Conservation (phyloP, 1,284 basidiomycete genomes). For the Austroboletus olivaceoglutinosus region DNA sequence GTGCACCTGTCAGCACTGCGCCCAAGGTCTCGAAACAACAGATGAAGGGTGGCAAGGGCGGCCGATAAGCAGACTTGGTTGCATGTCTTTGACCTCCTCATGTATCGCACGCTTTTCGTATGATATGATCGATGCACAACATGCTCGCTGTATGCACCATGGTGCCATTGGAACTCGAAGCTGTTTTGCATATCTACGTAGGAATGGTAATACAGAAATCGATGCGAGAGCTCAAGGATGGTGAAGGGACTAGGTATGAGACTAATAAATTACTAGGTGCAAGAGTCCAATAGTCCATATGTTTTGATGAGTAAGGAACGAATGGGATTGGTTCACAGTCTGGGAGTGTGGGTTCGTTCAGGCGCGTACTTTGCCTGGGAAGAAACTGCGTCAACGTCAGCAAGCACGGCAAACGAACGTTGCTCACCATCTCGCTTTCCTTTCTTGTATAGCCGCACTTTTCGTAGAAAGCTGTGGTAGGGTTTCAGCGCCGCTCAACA, state of each 20-base stretch:
- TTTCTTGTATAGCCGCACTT: constrained; percentile 92
- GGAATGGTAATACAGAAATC: constrained; percentile 20
- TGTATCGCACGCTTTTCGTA: constrained; percentile 27
- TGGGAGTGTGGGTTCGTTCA: constrained; percentile 40
- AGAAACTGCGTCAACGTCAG: not conserved
- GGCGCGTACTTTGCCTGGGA: constrained; percentile 55
- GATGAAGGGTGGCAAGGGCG: constrained; percentile 87
- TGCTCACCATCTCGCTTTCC: constrained; percentile 82
- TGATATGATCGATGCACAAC: constrained; percentile 18
- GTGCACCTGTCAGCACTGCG: constrained; percentile 50
- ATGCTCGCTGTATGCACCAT: constrained; percentile 12
- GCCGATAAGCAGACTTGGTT: constrained; percentile 42
- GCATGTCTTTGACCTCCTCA: constrained; percentile 1
- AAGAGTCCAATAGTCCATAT: constrained; percentile 9
- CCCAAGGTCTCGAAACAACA: constrained; percentile 95
- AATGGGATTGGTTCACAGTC: constrained; percentile 24
- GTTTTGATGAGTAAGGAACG: not conserved
- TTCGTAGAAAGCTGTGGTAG: constrained; percentile 84
- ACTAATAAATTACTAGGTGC: constrained; percentile 1
- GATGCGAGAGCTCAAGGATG: constrained; percentile 10
- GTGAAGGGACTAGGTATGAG: constrained; percentile 3
- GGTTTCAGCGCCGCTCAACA: constrained; percentile 10
- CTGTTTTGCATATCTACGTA: constrained; percentile 3
- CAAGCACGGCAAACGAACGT: not conserved
- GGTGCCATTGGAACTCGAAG: not conserved